Evolutionary conservation across 352 stramenopile species (phyloP).

Genomic region (Phytophthora aleatoria): DNA sequence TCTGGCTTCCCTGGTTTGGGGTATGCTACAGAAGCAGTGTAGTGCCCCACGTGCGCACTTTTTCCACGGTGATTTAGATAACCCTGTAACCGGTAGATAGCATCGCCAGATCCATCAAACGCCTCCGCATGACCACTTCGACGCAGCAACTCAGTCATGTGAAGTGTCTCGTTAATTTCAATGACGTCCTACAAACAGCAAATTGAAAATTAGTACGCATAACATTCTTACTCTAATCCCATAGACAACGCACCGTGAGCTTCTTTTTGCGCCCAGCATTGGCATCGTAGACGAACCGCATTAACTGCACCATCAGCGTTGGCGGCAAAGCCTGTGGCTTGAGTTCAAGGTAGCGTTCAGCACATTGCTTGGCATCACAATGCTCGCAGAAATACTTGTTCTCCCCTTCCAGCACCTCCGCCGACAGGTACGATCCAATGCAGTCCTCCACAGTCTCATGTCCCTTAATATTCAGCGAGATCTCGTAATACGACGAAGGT

Average conservation of each 20-base stretch:
- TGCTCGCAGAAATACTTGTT: slow-evolving; percentile 89
- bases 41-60: slow-evolving; percentile 83
- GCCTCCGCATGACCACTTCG: slow-evolving; percentile 45
- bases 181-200: slow-evolving; percentile 70
- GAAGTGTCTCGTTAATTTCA: slow-evolving; percentile 76
- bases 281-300: slow-evolving; percentile 88
- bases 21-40: slow-evolving; percentile 82
- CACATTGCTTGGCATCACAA: slow-evolving; percentile 78
- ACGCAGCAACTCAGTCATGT: slow-evolving; percentile 73
- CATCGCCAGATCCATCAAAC: slow-evolving; percentile 44
- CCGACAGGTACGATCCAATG: slow-evolving; percentile 70
- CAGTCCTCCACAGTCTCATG: slow-evolving; percentile 75
- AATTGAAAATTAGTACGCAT: slow-evolving; percentile 1
- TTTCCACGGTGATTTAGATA: slow-evolving; percentile 87
- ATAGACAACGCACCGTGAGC: slow-evolving; percentile 58
- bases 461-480: slow-evolving; percentile 88
- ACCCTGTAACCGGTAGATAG: slow-evolving; percentile 70
- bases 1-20: slow-evolving; percentile 24
- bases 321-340: slow-evolving; percentile 57
- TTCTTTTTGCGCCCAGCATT: slow-evolving; percentile 83
- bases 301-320: slow-evolving; percentile 81
- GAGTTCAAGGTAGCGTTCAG: slow-evolving; percentile 75
- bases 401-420: slow-evolving; percentile 80
- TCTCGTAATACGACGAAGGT: slow-evolving; percentile 81
- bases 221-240: neutral